Conservation (phyloP, 2,329 filamentous ascomycete genomes). For the Lachnellula subtilissima region DNA sequence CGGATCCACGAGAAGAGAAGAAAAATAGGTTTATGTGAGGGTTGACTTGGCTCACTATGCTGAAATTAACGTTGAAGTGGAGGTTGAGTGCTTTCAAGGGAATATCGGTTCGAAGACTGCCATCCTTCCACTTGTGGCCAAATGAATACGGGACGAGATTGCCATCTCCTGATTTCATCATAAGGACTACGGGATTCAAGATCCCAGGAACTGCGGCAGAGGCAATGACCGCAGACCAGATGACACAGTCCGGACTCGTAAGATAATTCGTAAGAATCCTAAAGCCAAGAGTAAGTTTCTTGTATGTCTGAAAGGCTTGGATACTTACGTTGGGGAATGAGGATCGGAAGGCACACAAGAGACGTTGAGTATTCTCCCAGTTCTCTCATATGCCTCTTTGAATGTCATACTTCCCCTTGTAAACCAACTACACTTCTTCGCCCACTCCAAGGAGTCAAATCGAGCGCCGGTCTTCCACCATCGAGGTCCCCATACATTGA, state of each 20-base stretch:
- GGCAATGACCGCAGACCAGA: conserved; percentile 94
- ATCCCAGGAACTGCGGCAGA: conserved; percentile 96
- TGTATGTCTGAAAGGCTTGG: too few relatives aligned
- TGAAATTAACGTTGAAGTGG: conserved; percentile 98
- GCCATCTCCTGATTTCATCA: conserved; percentile 78
- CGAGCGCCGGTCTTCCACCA: conserved; percentile 93
- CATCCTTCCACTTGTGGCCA: conserved; percentile 99
- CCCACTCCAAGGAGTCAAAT: conserved; percentile 94
- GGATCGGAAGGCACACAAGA: conserved; percentile 94
- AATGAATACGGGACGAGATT: conserved; percentile 86
- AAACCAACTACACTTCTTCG: conserved; percentile 80
- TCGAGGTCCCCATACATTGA: conserved; percentile 69
- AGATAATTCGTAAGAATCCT: conserved; percentile 93
- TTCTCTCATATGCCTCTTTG: conserved; percentile 87
- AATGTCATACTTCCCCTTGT: conserved; percentile 89
- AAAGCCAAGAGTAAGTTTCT: conserved; percentile 34
- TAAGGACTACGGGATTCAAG: conserved; percentile 88
- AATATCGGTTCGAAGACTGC: conserved; percentile 88
- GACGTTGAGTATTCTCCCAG: conserved; percentile 90
- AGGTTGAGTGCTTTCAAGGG: conserved; percentile 90
- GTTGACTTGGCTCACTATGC: conserved; percentile 83
- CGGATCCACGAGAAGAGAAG: conserved; percentile 88
- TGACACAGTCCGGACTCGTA: conserved; percentile 92
- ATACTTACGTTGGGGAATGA: conserved; percentile 61
- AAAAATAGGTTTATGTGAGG: conserved; percentile 99